These are phyloP conservation scores for Podospora didyma DNA, from an alignment of 495 filamentous ascomycete species.

Conservation along the genomic window DNA sequence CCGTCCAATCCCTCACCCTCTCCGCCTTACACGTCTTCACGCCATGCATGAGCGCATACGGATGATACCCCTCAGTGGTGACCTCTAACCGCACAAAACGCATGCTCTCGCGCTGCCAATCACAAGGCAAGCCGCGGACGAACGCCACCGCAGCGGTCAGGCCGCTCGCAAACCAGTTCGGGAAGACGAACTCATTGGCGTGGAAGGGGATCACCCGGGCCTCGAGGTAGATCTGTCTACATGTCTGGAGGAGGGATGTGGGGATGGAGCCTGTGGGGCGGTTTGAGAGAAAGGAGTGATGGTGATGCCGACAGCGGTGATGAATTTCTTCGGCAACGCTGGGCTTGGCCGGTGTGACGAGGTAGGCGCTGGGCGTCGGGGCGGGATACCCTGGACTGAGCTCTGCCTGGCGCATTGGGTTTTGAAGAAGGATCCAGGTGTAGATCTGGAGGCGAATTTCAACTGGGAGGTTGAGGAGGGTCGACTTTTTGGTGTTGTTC, in stretches of 20 bases:
- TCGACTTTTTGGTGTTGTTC: neutral
- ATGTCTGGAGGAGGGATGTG: slow-evolving; percentile 24
- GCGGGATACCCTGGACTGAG: slow-evolving; percentile 29
- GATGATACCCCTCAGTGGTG: no score
- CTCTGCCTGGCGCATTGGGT: slow-evolving; percentile 42
- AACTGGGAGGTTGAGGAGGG: slow-evolving; percentile 27
- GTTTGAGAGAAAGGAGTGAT: neutral
- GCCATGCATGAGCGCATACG: no score
- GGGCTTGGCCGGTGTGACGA: slow-evolving; percentile 9
- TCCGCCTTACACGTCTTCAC: no score
- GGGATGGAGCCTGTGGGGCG: slow-evolving; percentile 29
- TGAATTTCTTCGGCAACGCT: no score
- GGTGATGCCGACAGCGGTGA: no score
- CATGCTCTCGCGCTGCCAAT: slow-evolving; percentile 34
- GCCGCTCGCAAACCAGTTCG: slow-evolving; percentile 35
- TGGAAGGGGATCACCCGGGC: slow-evolving; percentile 27
- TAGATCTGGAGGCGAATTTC: slow-evolving; percentile 36
- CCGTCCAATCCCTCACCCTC: slow-evolving; percentile 23
- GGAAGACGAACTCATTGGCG: slow-evolving; percentile 37
- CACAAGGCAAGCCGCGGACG: no score
- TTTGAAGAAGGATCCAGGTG: slow-evolving; percentile 24
- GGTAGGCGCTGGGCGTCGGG: slow-evolving; percentile 20
- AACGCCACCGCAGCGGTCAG: no score
- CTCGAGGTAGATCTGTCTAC: slow-evolving; percentile 31
- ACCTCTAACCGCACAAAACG: slow-evolving; percentile 29